A percentile compares a stretch with the other conserved stretches of the same genome.
phyloP scores from a whole-genome alignment of 148 eudicot genomes.

The Dysphania ambrosioides region DNA sequence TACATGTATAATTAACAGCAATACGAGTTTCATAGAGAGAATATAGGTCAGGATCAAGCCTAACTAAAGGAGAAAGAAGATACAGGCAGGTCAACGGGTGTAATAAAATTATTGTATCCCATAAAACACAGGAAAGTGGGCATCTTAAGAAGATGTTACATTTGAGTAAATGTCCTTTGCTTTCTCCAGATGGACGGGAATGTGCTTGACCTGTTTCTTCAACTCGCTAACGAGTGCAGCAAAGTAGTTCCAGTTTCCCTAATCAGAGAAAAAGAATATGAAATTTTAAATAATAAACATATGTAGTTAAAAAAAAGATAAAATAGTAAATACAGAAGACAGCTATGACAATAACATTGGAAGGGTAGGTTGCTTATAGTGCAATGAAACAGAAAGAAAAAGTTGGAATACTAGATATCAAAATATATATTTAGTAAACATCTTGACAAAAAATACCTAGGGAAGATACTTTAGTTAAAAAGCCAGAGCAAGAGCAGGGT shows the following conservation, averaged over 20 bases:
- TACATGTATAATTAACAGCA: background rate
- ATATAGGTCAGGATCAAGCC: background rate
- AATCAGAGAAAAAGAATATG: slow-evolving; percentile 20
- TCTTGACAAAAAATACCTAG: background rate
- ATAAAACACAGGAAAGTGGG: background rate
- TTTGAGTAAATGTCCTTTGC: slow-evolving; percentile 86
- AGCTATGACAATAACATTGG: background rate
- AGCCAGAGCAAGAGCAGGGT: background rate
- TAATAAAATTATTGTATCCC: background rate
- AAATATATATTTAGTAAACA: background rate
- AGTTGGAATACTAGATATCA: background rate
- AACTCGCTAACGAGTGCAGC: slow-evolving; percentile 91
- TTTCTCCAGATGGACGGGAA: slow-evolving; percentile 90
- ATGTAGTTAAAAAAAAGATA: background rate
- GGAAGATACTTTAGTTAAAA: background rate
- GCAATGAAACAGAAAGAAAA: background rate
- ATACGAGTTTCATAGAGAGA: background rate
- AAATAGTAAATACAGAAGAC: slow-evolving; percentile 1
- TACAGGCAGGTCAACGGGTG: background rate
- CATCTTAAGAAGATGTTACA: slow-evolving; percentile 39
- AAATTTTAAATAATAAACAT: slow-evolving; percentile 15
- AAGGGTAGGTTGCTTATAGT: background rate
- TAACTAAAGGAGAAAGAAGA: background rate
- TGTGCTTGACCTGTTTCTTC: slow-evolving; percentile 78
- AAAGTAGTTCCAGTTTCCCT: slow-evolving; percentile 99